Evolutionary conservation across 306 rosid genomes (phyloP).

Genomic region (Quercus parvula): DNA sequence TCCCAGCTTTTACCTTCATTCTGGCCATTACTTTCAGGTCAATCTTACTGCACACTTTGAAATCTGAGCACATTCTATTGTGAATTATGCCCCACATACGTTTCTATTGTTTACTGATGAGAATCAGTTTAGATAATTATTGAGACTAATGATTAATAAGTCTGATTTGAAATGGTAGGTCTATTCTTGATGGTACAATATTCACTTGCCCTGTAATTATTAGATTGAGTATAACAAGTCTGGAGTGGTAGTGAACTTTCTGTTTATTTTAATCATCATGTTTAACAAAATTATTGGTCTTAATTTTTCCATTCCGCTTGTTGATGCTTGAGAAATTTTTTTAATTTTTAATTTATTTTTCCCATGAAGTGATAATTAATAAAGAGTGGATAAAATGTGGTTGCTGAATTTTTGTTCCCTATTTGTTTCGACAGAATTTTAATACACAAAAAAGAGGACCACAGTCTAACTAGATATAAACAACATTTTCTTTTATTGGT

Average conservation of each 20-base stretch:
- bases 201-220: neutral
- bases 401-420: neutral
- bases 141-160: neutral
- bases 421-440: neutral
- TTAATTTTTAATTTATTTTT: neutral
- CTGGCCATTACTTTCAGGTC: conserved; percentile 51
- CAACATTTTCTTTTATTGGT: neutral
- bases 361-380: neutral
- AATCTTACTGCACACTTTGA: neutral
- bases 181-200: neutral
- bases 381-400: no score
- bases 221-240: neutral
- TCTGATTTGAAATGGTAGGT: neutral
- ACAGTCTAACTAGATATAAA: no score
- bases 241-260: neutral
- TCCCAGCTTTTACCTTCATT: conserved; percentile 56
- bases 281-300: neutral
- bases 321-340: neutral
- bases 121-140: neutral
- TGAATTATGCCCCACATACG: neutral
- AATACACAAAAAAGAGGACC: neutral
- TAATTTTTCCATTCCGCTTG: neutral
- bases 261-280: neutral
- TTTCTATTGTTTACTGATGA: neutral
- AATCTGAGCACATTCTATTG: neutral